Evolutionary conservation across 768 basidiomycete genomes (phyloP).

Genomic region (Mrakia frigida): DNA sequence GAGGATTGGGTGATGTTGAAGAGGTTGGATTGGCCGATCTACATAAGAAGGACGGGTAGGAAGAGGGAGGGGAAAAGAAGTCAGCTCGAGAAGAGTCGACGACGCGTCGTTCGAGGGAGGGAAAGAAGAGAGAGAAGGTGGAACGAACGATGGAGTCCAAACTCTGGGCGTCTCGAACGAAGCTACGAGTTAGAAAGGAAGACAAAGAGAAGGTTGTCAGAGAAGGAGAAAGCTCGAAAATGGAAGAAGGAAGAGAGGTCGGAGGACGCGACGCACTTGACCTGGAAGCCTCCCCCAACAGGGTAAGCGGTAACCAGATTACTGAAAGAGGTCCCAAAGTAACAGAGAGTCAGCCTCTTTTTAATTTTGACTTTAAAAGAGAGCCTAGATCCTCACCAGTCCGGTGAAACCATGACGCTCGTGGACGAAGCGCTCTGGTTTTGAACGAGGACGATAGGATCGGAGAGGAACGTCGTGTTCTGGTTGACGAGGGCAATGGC

Average conservation of each 20-base stretch:
- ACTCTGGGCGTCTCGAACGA: not conserved
- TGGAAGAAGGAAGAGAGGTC: not conserved
- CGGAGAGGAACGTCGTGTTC: not conserved
- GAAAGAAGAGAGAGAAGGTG: not conserved
- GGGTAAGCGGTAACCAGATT: too few species aligned
- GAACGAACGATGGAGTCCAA: not conserved
- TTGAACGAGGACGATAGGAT: not conserved
- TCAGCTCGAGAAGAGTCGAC: too few species aligned
- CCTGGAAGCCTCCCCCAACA: not conserved
- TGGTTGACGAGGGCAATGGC: constrained; percentile 16
- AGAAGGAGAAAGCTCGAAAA: too few species aligned
- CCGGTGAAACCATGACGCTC: not conserved
- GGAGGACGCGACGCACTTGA: not conserved
- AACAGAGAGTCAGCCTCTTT: too few species aligned
- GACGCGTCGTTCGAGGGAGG: not conserved
- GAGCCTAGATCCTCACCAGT: too few species aligned
- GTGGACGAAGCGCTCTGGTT: constrained; percentile 9
- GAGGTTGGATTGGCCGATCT: not conserved
- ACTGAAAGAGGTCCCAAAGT: too few species aligned
- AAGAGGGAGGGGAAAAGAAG: not conserved
- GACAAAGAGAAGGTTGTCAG: not conserved
- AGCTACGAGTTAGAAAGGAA: not conserved
- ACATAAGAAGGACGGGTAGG: not conserved
- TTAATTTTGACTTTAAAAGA: too few species aligned
- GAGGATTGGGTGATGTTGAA: constrained; percentile 10